Percentiles rank a stretch among this genome's conserved stretches.
phyloP scores from a whole-genome alignment of 495 filamentous ascomycete genomes.

The Annulohypoxylon bovei region DNA sequence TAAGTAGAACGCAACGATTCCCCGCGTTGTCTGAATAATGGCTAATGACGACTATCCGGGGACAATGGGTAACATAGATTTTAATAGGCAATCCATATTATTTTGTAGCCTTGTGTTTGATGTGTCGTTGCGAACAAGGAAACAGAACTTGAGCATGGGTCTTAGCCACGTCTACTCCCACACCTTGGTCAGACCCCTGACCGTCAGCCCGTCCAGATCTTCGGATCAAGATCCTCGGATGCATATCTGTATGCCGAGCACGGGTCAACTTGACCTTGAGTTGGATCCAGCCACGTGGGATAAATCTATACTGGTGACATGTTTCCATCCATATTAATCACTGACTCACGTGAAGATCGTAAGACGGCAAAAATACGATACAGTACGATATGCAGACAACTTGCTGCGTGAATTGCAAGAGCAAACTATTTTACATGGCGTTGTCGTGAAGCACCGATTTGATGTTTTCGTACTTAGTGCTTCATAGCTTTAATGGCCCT shows the following conservation, averaged over 20 bases:
- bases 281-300: slow-evolving; percentile 32
- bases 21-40: not conserved
- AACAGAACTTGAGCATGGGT: slow-evolving; percentile 6
- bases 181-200: slow-evolving; percentile 34
- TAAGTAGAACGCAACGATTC: not conserved
- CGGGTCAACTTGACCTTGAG: slow-evolving; percentile 8
- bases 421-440: slow-evolving; percentile 47
- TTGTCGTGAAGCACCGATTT: slow-evolving; percentile 34
- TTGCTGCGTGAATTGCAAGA: slow-evolving; percentile 30
- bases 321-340: slow-evolving; percentile 10
- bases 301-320: not conserved
- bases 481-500: slow-evolving; percentile 13
- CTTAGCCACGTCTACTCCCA: slow-evolving; percentile 32
- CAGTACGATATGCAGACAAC: slow-evolving; percentile 6
- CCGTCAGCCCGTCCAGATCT: slow-evolving; percentile 28
- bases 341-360: not conserved
- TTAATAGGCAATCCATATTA: not conserved
- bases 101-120: slow-evolving; percentile 23
- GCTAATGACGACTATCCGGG: not conserved
- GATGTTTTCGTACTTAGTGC: slow-evolving; percentile 26
- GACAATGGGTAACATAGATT: not conserved
- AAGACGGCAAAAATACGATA: not conserved
- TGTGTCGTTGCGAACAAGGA: slow-evolving; percentile 13
- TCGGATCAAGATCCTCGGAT: slow-evolving; percentile 38
- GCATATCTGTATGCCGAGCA: slow-evolving; percentile 30